Evolutionary conservation across 176 grass and related monocot species (phyloP), one percentile per base, ranked within the genome.

Genomic region (Oryza officinalis): DNA sequence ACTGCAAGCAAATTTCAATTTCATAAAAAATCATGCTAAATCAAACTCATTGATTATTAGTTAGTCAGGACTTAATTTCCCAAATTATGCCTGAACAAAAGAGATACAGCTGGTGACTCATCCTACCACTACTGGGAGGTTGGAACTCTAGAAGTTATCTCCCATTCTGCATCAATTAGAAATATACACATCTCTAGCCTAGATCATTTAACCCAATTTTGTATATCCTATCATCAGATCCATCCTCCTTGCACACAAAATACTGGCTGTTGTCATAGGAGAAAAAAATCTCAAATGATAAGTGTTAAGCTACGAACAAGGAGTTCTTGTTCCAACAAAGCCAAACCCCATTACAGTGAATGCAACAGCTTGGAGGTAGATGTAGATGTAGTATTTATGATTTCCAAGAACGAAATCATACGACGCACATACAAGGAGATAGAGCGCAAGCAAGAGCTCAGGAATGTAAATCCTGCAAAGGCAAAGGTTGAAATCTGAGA

Each of bases 301-400:
- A 33, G 27, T 68, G 73, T 12, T 71, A 81, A 49, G 46, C 33
- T 90, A 82, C 27, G 89, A 77, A 83, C 79, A 89, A 26, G 89
- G 75, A 61, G 88, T 86, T 76, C 76, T 75, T 2, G 74, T 93
- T 59, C 96, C 96, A 45, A 90, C 87, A 20, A 87, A 92, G 69
- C 91, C 89, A 26, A 98, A 92, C 10, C 93, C 96, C 59, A 98
- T 60, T 26, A 92, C 82, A 44, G 95, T 13, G 65, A 90, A 95
- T 28, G 96, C 93, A 33, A 83, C 82, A 59, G 93, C 93, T 76
- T 98, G 96, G 78, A 98, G 91, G 73, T 92, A 98, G 81, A 95
- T 83, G 75, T 95, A 93, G 40, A 94, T n/a, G 31, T 90, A 98
- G 83, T 90, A 94, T 81, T 86, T 83, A 38, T 74, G 84, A 80